Evolutionary conservation across 2,329 filamentous ascomycete species (phyloP).

Genomic region (Neofusicoccum umdonicola): DNA sequence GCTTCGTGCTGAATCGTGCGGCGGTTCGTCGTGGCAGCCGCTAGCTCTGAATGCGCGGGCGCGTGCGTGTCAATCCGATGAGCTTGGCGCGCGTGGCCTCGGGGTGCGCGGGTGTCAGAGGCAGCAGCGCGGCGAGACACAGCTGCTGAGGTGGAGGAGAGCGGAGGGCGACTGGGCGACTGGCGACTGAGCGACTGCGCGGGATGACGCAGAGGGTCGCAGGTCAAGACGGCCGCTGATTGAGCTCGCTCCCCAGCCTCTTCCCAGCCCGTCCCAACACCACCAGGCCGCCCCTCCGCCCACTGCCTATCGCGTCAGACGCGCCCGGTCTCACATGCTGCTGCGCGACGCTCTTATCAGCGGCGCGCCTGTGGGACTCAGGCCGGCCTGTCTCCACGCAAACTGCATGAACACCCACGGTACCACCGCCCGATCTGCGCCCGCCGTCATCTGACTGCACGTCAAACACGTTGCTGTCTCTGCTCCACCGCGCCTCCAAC

Average conservation of each 20-base stretch:
- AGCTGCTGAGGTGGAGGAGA: background rate
- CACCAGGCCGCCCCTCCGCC: background rate
- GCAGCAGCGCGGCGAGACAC: background rate
- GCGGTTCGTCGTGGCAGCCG: background rate
- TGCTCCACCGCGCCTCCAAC: constrained; percentile 1
- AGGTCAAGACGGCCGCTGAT: background rate
- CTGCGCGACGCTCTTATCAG: constrained; percentile 11
- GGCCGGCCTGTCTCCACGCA: background rate
- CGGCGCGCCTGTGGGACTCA: background rate
- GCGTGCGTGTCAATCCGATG: constrained; percentile 4
- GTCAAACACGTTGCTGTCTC: constrained; percentile 4
- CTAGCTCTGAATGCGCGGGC: background rate
- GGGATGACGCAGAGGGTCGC: background rate
- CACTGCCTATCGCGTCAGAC: constrained; percentile 2
- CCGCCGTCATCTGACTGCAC: background rate
- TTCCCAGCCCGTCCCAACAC: constrained; percentile 5
- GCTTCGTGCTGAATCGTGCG: too few species aligned
- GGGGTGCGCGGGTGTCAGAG: background rate
- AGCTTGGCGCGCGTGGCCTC: background rate
- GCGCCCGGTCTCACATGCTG: background rate
- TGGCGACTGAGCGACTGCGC: background rate
- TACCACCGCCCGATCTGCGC: background rate
- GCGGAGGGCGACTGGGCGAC: background rate
- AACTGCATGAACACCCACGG: background rate
- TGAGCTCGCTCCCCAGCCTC: background rate